phyloP scores from a whole-genome alignment of 345 rosid species.

The Sonneratia caseolaris region DNA sequence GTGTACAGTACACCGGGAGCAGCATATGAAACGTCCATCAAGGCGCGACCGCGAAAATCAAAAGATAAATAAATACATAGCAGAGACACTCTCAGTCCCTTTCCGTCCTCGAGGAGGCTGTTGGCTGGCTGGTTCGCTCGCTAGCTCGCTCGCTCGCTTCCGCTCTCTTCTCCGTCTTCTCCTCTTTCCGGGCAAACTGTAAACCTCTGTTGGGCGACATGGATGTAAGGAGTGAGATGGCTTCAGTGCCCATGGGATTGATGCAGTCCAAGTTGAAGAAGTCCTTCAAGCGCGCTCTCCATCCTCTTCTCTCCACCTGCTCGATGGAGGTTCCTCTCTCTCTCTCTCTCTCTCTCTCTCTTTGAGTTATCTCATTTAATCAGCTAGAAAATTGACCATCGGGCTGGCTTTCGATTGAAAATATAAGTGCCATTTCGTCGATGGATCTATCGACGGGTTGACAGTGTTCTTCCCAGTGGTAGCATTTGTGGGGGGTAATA shows the following conservation, averaged over 20 bases:
- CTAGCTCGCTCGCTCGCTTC: too few relatives aligned
- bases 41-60: not conserved
- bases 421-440: too few relatives aligned
- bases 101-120: too few relatives aligned
- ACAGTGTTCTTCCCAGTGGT: not conserved
- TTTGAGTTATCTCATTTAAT: not conserved
- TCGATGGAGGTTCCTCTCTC: slow-evolving; percentile 10
- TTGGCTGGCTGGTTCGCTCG: too few relatives aligned
- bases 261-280: slow-evolving; percentile 14
- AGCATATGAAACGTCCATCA: too few relatives aligned
- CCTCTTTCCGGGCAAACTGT: too few relatives aligned
- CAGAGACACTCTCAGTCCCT: too few relatives aligned
- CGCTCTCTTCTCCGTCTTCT: too few relatives aligned
- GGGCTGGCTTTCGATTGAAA: too few relatives aligned
- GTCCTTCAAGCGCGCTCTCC: slow-evolving; percentile 14
- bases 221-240: slow-evolving; percentile 6
- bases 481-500: not conserved
- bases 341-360: slow-evolving; percentile 1
- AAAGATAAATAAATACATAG: too few relatives aligned
- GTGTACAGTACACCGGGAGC: too few relatives aligned
- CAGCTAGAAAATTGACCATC: too few relatives aligned
- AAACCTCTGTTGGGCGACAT: not conserved
- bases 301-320: slow-evolving; percentile 14
- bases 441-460: not conserved
- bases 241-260: slow-evolving; percentile 7